These are phyloP conservation scores for Globisporangium alternatum DNA, from an alignment of 352 stramenopile genomes.

Conservation along the genomic window DNA sequence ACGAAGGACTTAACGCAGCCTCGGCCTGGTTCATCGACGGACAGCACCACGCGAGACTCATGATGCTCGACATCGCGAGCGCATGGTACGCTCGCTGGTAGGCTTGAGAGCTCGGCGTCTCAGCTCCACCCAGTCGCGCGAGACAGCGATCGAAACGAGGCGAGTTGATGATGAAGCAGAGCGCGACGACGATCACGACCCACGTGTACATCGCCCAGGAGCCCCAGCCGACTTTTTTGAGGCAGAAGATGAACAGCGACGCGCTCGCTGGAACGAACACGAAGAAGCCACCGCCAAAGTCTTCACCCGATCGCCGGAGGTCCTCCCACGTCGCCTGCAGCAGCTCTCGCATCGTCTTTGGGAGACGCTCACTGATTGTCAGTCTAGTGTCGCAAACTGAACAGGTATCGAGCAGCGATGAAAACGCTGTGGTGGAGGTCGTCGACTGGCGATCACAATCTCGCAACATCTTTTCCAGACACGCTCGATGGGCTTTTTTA, in stretches of 20 bases:
- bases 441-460: not conserved
- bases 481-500: slow-evolving; percentile 33
- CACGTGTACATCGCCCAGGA: slow-evolving; percentile 35
- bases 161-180: slow-evolving; percentile 50
- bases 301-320: slow-evolving; percentile 22
- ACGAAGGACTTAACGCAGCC: not conserved
- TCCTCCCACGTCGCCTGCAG: slow-evolving; percentile 31
- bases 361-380: slow-evolving; percentile 18
- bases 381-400: slow-evolving; percentile 16
- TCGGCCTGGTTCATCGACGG: slow-evolving; percentile 19
- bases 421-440: not conserved
- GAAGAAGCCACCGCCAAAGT: slow-evolving; percentile 46
- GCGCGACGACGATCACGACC: slow-evolving; percentile 28
- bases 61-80: slow-evolving; percentile 37
- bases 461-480: slow-evolving; percentile 22
- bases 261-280: slow-evolving; percentile 36
- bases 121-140: slow-evolving; percentile 29
- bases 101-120: slow-evolving; percentile 27
- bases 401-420: slow-evolving; percentile 1
- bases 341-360: slow-evolving; percentile 28
- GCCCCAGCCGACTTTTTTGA: slow-evolving; percentile 32
- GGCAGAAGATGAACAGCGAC: slow-evolving; percentile 27
- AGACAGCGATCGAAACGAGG: slow-evolving; percentile 35
- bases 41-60: slow-evolving; percentile 36
- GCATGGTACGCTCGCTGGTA: slow-evolving; percentile 48